Conservation (phyloP, 345 rosid genomes). For the Salix caprea region DNA sequence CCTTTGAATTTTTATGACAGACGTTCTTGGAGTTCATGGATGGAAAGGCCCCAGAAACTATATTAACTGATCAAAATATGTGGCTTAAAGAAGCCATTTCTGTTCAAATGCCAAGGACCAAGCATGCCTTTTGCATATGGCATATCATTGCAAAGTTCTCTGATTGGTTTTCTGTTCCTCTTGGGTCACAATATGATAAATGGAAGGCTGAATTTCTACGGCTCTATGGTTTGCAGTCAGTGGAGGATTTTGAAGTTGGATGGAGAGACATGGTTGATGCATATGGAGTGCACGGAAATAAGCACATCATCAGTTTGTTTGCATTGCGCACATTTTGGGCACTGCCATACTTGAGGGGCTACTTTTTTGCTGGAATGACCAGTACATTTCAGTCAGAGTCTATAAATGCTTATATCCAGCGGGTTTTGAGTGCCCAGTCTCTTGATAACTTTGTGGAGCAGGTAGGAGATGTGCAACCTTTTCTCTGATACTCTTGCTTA, state of each 20-base stretch:
- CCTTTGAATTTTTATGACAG: conserved; percentile 26
- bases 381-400: conserved; percentile 35
- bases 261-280: conserved; percentile 49
- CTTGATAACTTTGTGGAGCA: conserved; percentile 42
- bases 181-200: conserved; percentile 45
- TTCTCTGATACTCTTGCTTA: background rate
- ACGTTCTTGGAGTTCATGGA: conserved; percentile 52
- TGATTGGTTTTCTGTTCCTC: conserved; percentile 47
- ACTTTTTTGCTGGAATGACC: conserved; percentile 50
- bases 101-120: conserved; percentile 34
- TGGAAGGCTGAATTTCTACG: conserved; percentile 50
- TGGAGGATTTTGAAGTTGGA: conserved; percentile 44
- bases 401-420: conserved; percentile 35
- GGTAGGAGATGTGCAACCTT: conserved; percentile 15
- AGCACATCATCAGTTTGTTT: conserved; percentile 48
- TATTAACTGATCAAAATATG: conserved; percentile 52
- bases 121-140: conserved; percentile 31
- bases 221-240: conserved; percentile 33
- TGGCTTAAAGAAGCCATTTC: conserved; percentile 57
- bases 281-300: conserved; percentile 45
- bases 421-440: conserved; percentile 40
- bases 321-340: conserved; percentile 51
- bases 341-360: conserved; percentile 47
- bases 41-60: conserved; percentile 50
- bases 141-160: conserved; percentile 49